Evolutionary conservation across 208 protist genomes (phyloP).

Genomic region (Borovskyia barvae): DNA sequence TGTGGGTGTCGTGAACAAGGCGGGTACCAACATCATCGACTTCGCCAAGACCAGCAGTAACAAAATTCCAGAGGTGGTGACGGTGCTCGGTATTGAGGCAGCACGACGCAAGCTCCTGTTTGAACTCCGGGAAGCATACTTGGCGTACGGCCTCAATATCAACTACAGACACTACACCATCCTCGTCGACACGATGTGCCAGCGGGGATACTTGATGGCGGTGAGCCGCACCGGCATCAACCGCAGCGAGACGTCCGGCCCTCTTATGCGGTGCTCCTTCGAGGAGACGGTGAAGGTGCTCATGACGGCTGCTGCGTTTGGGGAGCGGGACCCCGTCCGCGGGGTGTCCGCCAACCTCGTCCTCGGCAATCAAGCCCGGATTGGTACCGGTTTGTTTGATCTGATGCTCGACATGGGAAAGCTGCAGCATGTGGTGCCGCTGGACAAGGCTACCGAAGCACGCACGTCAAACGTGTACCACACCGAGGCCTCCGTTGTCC

Average conservation of each 20-base stretch:
- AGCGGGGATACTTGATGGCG: slow-evolving; percentile 95
- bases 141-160: slow-evolving; percentile 97
- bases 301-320: slow-evolving; percentile 96
- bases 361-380: slow-evolving; percentile 95
- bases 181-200: slow-evolving; percentile 99
- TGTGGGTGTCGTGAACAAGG: slow-evolving; percentile 96
- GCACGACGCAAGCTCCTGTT: slow-evolving; percentile 65
- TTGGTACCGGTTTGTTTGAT: slow-evolving; percentile 98
- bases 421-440: slow-evolving; percentile 80
- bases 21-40: slow-evolving; percentile 92
- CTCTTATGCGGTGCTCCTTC: slow-evolving; percentile 98
- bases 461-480: slow-evolving; percentile 83
- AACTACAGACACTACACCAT: slow-evolving; percentile 99
- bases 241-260: slow-evolving; percentile 92
- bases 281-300: slow-evolving; percentile 99
- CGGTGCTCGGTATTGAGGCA: slow-evolving; percentile 94
- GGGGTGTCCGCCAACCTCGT: slow-evolving; percentile 99
- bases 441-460: slow-evolving; percentile 75
- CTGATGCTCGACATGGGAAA: slow-evolving; percentile 93
- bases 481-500: slow-evolving; percentile 57
- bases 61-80: slow-evolving; percentile 97
- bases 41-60: slow-evolving; percentile 94
- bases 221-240: slow-evolving; percentile 97
- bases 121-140: slow-evolving; percentile 93
- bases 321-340: slow-evolving; percentile 93